phyloP scores from a whole-genome alignment of 2,329 filamentous ascomycete species.

The Sporothrix protearum region DNA sequence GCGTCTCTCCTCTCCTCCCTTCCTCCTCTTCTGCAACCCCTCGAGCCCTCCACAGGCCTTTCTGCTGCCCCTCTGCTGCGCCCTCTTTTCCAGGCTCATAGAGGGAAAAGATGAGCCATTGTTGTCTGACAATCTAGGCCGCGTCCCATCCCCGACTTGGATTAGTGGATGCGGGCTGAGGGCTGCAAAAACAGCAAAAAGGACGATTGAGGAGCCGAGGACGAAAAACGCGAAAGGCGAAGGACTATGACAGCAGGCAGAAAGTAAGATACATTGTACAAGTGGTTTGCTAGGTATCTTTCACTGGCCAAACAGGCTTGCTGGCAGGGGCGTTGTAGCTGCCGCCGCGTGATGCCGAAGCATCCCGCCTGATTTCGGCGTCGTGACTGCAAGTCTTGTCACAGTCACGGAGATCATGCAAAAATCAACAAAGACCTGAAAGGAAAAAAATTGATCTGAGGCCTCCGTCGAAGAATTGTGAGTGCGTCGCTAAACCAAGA shows the following conservation, averaged over 20 bases:
- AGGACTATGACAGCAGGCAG: not conserved
- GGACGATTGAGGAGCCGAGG: not conserved
- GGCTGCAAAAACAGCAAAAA: not conserved
- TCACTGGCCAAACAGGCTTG: not conserved
- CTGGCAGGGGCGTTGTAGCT: not conserved
- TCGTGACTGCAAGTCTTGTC: not conserved
- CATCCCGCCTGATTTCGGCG: not conserved
- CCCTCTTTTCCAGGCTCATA: not conserved
- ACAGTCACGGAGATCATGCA: not conserved
- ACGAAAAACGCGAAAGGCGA: not conserved
- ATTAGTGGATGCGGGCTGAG: not conserved
- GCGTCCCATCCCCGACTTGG: slow-evolving; percentile 7
- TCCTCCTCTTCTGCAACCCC: not conserved
- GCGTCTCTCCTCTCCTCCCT: not conserved
- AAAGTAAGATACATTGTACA: too few species aligned
- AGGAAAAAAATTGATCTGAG: not conserved
- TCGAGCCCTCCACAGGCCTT: not conserved
- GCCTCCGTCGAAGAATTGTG: not conserved
- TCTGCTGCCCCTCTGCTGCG: slow-evolving; percentile 4
- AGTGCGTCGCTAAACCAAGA: not conserved
- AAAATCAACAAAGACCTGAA: not conserved
- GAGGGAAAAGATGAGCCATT: not conserved
- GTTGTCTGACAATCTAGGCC: slow-evolving; percentile 2
- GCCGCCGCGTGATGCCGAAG: not conserved
- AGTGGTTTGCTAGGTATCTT: not conserved